Evolutionary conservation across 805 yeast species (phyloP).

Genomic region (Candida michaelii): DNA sequence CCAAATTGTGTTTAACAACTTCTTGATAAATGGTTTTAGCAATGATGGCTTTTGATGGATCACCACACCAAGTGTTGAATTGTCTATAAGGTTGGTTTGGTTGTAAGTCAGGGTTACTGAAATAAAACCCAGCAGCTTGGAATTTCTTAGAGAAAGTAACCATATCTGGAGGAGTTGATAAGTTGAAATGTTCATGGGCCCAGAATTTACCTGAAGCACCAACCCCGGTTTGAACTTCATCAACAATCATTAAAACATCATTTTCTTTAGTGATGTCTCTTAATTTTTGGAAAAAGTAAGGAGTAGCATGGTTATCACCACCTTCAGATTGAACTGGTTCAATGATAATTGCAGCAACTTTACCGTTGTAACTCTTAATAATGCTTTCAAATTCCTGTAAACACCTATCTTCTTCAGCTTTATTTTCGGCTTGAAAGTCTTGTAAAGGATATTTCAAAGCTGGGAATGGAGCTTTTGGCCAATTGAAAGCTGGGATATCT

Average conservation of each 20-base stretch:
- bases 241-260: conserved; percentile 61
- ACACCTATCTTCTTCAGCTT: conserved; percentile 48
- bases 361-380: conserved; percentile 37
- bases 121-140: conserved; percentile 73
- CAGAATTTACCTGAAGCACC: conserved; percentile 73
- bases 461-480: conserved; percentile 57
- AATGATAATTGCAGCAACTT: conserved; percentile 53
- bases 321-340: conserved; percentile 75
- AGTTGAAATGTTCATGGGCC: conserved; percentile 71
- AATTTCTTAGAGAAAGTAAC: conserved; percentile 72
- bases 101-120: conserved; percentile 55
- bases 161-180: conserved; percentile 62
- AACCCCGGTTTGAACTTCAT: conserved; percentile 75
- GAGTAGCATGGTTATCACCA: conserved; percentile 71
- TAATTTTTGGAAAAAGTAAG: conserved; percentile 59
- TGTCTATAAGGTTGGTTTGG: conserved; percentile 66
- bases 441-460: conserved; percentile 40
- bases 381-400: conserved; percentile 43
- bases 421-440: conserved; percentile 39
- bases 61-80: conserved; percentile 80
- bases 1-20: conserved; percentile 48
- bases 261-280: conserved; percentile 59
- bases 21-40: conserved; percentile 62
- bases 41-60: conserved; percentile 65
- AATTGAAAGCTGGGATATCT: conserved; percentile 58